Base-by-base conservation (phyloP, 139 green algal species). In the Yamagishiella unicocca region DNA sequence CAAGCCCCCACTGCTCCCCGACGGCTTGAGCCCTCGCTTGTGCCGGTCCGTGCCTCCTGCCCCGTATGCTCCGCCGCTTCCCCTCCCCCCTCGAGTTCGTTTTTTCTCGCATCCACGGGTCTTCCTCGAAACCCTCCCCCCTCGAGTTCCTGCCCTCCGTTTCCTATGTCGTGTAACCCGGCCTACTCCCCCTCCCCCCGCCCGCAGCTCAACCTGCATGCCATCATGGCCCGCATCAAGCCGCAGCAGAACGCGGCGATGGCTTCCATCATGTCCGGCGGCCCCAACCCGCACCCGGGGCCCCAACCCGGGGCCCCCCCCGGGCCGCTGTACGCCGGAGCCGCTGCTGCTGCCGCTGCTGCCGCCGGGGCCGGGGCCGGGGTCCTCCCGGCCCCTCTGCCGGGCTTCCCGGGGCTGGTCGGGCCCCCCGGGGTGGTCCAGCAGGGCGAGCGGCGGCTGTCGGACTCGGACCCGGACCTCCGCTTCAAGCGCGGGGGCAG, bases 201-300 rank as follows among this genome's bases (percentile, higher is more conserved):
- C 17, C 2, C 43, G 8, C 76, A 85, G 79, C 40, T 72, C 38
- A 85, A 85, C 79, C 79, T 85, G 25, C 27, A 42, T 19, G 79
- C 79, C 25, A 75, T 85, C 38, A 76, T 74, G 5, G 29, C 25
- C 29, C 79, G 62, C 29, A 45, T 85, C n/a, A 85, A 85, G 58
- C 79, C 79, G 24, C 79, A 75, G 61, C 79, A 85, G 42, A 58
- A 0, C 79, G 31, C 42, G 2, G 61, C 79, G 19, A 58, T 85
- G 78, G 38, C 74, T 19, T 21, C 38, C 33, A 0, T 68, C 10
- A 24, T 58, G 37, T 27, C 54, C 12, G 74, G 50, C 7, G 25
- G 74, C 46, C 8, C 43, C 21, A 45, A 12, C 35, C 12, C 35
- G 5, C 21, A 7, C 67, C 9, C 45, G 31, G 50, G 4, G 25